Base-by-base conservation (phyloP, 2,329 filamentous ascomycete genomes). In the Talaromyces sp. region DNA sequence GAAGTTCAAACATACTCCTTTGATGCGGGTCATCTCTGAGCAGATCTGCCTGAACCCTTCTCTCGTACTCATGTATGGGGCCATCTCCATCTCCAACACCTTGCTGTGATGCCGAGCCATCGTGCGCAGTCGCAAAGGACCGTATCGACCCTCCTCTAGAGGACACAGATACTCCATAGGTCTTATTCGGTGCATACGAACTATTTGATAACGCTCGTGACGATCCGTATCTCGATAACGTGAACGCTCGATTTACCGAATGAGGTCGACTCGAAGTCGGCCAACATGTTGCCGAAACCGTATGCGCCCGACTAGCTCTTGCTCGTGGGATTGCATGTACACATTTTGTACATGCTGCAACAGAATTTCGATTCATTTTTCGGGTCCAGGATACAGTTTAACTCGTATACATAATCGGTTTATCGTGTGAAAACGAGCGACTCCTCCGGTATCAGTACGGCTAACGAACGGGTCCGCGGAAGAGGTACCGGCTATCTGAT, bases 11-110 rank as follows among this genome's bases (percentile, higher is more conserved):
- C 81, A 70, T 80, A 93, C 91, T 89, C 84, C 95, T 84, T 78
- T 99, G 95, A 78, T 97, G 91, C 69, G 92, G 88, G 75, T 99
- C 95, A 76, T 98, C 92, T 69, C 90, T 86, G 69, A 99, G 77
- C 58, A 86, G 82, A 11, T 93, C 92, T 50, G 83, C 81, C 56
- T 87, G 83, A 9, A 99, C 93, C 56, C 94, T 87, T 66, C 85
- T 83, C 76, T 97, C 90, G 77, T 99, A 99, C 78, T 98, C 94
- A 69, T 88, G 85, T 73, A 98, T 84, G 2, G 95, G 95, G 0
- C 93, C 93, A 67, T 74, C 73, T 35, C 68, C 66, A n/a, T 66
- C 47, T 35, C 45, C 52, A 56, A 15, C 49, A 17, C 17, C 50
- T 39, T 17, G 62, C 64, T 49, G 58, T 61, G 50, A 35, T 33